These are phyloP conservation scores for Penicillium sp. DNA, from an alignment of 2,329 filamentous ascomycete species.

Conservation along the genomic window DNA sequence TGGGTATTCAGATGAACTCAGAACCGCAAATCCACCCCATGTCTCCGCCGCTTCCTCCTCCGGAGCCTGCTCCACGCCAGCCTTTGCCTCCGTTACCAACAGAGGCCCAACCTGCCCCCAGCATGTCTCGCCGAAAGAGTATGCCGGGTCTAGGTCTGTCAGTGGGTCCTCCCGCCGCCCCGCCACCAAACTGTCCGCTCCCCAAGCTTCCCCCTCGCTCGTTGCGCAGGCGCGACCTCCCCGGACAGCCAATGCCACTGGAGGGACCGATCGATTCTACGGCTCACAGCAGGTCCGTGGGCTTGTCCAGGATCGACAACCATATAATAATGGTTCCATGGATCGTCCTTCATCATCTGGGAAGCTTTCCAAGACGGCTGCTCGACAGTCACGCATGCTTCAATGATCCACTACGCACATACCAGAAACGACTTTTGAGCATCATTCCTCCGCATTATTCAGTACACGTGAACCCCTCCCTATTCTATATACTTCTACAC, in stretches of 20 bases:
- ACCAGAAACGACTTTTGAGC: neutral
- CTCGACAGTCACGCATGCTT: constrained; percentile 11
- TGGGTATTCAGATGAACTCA: constrained; percentile 11
- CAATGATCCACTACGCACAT: constrained; percentile 8
- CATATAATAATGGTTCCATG: constrained; percentile 2
- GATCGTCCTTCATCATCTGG: neutral
- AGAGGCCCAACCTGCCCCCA: constrained; percentile 7
- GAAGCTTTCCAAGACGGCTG: constrained; percentile 1
- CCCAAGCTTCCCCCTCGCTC: constrained; percentile 29
- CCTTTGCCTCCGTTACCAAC: constrained; percentile 13
- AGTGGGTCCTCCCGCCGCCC: constrained; percentile 28
- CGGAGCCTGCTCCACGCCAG: constrained; percentile 11
- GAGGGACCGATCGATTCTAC: constrained; percentile 14
- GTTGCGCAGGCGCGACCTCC: constrained; percentile 10
- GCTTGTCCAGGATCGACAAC: constrained; percentile 13
- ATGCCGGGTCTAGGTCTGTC: constrained; percentile 30
- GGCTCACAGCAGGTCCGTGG: constrained; percentile 14
- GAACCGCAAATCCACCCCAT: neutral
- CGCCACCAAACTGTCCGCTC: constrained; percentile 33
- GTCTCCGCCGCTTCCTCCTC: constrained; percentile 1
- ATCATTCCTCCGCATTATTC: neutral
- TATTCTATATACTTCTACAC: neutral
- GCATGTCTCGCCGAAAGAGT: constrained; percentile 30
- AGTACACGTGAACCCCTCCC: neutral
- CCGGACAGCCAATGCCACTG: constrained; percentile 8